Conservation (phyloP, 2,329 filamentous ascomycete species). For the Paracoccidioides brasiliensis region DNA sequence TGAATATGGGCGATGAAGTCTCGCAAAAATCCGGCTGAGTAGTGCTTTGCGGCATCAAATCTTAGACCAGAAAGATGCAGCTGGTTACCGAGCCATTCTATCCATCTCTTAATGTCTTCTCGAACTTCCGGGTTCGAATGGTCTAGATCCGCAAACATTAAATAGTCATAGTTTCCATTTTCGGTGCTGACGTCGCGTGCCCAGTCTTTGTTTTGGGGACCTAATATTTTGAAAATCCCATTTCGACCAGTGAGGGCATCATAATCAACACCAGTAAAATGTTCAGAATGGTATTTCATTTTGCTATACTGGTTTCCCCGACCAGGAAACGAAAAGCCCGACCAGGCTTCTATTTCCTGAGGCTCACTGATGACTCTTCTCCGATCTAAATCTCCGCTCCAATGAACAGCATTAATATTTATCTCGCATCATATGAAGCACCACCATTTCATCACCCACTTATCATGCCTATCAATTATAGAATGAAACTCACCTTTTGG, state of each 20-base stretch:
- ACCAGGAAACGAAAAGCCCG: constrained; percentile 52
- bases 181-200: constrained; percentile 47
- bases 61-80: constrained; percentile 53
- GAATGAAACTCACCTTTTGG: constrained; percentile 24
- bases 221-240: constrained; percentile 53
- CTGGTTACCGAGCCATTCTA: constrained; percentile 50
- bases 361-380: constrained; percentile 41
- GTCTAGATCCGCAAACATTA: constrained; percentile 62
- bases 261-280: constrained; percentile 58
- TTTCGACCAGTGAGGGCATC: constrained; percentile 44
- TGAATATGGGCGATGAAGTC: constrained; percentile 50
- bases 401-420: background rate
- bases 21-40: constrained; percentile 51
- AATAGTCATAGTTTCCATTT: constrained; percentile 54
- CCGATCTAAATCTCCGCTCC: constrained; percentile 32
- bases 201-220: constrained; percentile 50
- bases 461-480: too few relatives aligned
- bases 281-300: constrained; percentile 52
- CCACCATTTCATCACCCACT: background rate
- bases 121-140: constrained; percentile 51
- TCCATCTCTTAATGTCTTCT: constrained; percentile 53
- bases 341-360: constrained; percentile 54
- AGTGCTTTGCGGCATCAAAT: constrained; percentile 62
- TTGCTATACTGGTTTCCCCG: constrained; percentile 46
- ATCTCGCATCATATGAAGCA: background rate